phyloP scores from a whole-genome alignment of 139 green algal genomes.

The Microglena sp. region DNA sequence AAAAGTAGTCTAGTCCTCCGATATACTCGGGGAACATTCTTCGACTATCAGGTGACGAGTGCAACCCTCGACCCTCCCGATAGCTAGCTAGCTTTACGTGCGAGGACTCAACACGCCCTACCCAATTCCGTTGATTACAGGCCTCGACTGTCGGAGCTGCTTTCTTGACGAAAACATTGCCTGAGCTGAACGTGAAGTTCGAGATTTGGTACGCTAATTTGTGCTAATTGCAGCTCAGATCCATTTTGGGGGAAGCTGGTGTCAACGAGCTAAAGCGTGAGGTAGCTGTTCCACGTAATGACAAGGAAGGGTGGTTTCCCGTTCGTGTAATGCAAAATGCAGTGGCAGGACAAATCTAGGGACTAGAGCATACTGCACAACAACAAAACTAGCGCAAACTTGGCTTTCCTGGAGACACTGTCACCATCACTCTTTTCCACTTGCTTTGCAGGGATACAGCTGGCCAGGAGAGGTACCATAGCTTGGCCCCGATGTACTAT shows the following conservation, averaged over 20 bases:
- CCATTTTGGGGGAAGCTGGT: too few species aligned
- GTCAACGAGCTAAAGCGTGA: too few species aligned
- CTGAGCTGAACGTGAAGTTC: conserved; percentile 95
- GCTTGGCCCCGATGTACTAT: conserved; percentile 98
- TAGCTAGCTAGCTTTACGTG: neutral
- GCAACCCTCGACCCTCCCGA: neutral
- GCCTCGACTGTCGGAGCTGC: conserved; percentile 96
- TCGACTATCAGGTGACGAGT: conserved; percentile 86
- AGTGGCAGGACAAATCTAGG: too few species aligned
- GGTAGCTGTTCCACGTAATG: too few species aligned
- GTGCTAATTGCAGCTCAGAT: too few species aligned
- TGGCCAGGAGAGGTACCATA: conserved; percentile 97
- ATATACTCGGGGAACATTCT: conserved; percentile 96
- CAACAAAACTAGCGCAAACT: too few species aligned
- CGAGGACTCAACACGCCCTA: neutral
- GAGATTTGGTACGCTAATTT: conserved; percentile 86
- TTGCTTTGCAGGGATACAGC: conserved; percentile 76
- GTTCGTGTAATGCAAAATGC: too few species aligned
- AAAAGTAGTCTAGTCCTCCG: conserved; percentile 91
- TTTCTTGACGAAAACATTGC: conserved; percentile 95
- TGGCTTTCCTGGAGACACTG: too few species aligned
- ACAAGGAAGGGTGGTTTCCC: too few species aligned
- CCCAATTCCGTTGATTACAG: conserved; percentile 31
- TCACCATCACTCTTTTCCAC: neutral
- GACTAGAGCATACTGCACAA: too few species aligned